A percentile compares a stretch with the other conserved stretches of the same genome.
phyloP scores from a whole-genome alignment of 768 basidiomycete genomes.

The Suillus hirtellus region DNA sequence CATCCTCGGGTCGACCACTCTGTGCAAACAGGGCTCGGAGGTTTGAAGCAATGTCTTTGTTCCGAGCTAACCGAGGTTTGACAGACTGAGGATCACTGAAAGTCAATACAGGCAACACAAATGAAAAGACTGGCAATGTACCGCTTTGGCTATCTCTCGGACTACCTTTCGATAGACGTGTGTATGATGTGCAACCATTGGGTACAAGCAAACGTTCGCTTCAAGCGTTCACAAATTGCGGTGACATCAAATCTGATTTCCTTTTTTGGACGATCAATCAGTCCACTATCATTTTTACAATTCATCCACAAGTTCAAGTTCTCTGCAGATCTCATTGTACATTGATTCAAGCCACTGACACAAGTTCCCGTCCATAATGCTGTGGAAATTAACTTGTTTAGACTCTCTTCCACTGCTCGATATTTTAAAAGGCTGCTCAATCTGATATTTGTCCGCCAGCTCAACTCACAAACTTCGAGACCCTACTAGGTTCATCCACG shows the following conservation, averaged over 20 bases:
- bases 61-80: constrained; percentile 36
- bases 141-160: constrained; percentile 32
- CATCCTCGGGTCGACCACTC: constrained; percentile 25
- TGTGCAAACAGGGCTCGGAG: constrained; percentile 58
- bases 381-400: constrained; percentile 9
- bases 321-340: constrained; percentile 20
- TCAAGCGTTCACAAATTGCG: background rate
- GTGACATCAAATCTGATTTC: constrained; percentile 11
- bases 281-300: constrained; percentile 1
- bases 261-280: constrained; percentile 15
- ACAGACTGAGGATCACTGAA: constrained; percentile 34
- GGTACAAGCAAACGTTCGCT: background rate
- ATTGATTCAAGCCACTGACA: constrained; percentile 11
- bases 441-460: background rate
- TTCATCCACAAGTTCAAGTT: background rate
- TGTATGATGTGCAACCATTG: constrained; percentile 21
- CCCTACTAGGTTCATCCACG: background rate
- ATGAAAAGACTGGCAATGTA: constrained; percentile 9
- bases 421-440: background rate
- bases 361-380: background rate
- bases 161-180: constrained; percentile 31
- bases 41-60: constrained; percentile 44
- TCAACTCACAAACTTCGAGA: constrained; percentile 15
- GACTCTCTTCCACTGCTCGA: background rate
- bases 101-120: constrained; percentile 9